These are phyloP conservation scores for Arthroderma sp. DNA, from an alignment of 2,329 filamentous ascomycete genomes.

Conservation along the genomic window DNA sequence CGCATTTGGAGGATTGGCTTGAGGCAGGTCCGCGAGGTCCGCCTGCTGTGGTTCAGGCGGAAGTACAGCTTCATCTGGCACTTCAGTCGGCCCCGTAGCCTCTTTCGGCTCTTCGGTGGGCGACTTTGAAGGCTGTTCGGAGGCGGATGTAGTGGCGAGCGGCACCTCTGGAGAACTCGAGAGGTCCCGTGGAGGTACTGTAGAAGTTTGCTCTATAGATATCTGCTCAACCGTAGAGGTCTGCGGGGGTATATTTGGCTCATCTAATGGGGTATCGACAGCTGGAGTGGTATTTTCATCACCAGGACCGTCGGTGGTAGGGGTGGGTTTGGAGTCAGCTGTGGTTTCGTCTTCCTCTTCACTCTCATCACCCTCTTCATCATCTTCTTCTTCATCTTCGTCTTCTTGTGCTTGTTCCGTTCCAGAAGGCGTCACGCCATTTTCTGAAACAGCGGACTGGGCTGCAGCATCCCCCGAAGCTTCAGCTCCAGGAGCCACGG, in stretches of 20 bases:
- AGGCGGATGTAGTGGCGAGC: not conserved
- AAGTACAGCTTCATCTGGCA: not conserved
- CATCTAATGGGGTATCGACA: not conserved
- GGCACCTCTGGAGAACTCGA: conserved; percentile 5
- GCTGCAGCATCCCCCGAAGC: conserved; percentile 18
- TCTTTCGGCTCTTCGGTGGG: conserved; percentile 7
- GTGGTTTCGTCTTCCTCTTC: conserved; percentile 43
- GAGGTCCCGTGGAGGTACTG: not conserved
- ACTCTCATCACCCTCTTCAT: conserved; percentile 39
- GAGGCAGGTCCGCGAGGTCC: not conserved
- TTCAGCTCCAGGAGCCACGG: conserved; percentile 30
- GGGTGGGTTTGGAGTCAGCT: conserved; percentile 34
- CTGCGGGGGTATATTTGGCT: not conserved
- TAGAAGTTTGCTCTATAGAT: not conserved
- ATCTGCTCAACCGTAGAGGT: not conserved
- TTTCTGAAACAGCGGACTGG: conserved; percentile 17
- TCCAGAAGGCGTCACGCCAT: conserved; percentile 27
- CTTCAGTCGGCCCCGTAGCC: conserved; percentile 5
- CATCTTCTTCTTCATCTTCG: conserved; percentile 37
- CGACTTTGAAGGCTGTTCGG: conserved; percentile 1
- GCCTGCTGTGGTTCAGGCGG: not conserved
- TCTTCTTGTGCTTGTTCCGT: conserved; percentile 35
- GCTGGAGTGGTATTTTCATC: conserved; percentile 1
- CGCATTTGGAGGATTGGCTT: not conserved
- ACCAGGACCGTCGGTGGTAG: conserved; percentile 13